Evolutionary conservation across 2,329 filamentous ascomycete genomes (phyloP).

Genomic region (Microcyclospora pomicola): DNA sequence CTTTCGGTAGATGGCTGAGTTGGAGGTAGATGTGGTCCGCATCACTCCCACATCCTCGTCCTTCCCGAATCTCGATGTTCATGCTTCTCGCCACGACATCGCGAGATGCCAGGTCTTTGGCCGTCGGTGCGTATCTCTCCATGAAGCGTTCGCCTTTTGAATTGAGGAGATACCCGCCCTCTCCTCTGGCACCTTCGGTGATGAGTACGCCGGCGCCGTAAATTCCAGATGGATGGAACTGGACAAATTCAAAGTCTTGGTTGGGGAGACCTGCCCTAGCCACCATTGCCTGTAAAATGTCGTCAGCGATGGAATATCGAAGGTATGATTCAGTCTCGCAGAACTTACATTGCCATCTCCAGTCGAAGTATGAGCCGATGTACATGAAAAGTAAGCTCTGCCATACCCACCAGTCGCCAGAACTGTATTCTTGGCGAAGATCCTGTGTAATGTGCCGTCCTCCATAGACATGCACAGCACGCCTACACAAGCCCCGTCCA

Average conservation of each 20-base stretch:
- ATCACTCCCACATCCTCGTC: slow-evolving; percentile 31
- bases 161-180: slow-evolving; percentile 39
- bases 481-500: slow-evolving; percentile 33
- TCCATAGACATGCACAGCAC: slow-evolving; percentile 36
- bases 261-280: slow-evolving; percentile 35
- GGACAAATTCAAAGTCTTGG: slow-evolving; percentile 39
- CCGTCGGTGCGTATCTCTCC: slow-evolving; percentile 38
- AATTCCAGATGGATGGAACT: slow-evolving; percentile 38
- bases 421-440: slow-evolving; percentile 36
- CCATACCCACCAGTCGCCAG: slow-evolving; percentile 38
- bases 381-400: slow-evolving; percentile 38
- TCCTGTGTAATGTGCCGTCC: slow-evolving; percentile 35
- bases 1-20: slow-evolving; percentile 33
- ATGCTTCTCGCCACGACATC: slow-evolving; percentile 36
- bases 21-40: slow-evolving; percentile 37
- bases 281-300: slow-evolving; percentile 29
- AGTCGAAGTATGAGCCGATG: slow-evolving; percentile 36
- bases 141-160: slow-evolving; percentile 36
- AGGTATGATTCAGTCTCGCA: not conserved
- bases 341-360: slow-evolving; percentile 31
- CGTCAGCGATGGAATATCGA: not conserved
- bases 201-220: slow-evolving; percentile 38
- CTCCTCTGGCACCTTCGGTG: slow-evolving; percentile 37
- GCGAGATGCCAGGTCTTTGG: slow-evolving; percentile 36
- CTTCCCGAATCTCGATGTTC: slow-evolving; percentile 37